Evolutionary conservation across 1,284 basidiomycete species (phyloP).

Genomic region (Ustilago curta): DNA sequence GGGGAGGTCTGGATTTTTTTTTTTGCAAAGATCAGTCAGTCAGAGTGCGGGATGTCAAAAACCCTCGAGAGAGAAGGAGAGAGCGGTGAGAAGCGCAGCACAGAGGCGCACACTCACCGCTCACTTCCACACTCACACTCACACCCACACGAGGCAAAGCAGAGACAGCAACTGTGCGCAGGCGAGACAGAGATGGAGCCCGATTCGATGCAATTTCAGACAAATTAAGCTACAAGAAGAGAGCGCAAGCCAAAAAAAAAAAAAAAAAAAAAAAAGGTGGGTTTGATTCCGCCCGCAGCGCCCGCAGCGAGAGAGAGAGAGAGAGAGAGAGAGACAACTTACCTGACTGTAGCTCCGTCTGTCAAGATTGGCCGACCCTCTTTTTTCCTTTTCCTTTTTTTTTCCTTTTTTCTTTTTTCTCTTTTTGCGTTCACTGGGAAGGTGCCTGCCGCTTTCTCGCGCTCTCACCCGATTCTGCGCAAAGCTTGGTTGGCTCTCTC

Average conservation of each 20-base stretch:
- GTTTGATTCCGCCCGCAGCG: background rate
- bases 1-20: conserved; percentile 4
- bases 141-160: too few relatives aligned
- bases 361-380: conserved; percentile 9
- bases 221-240: background rate
- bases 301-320: background rate
- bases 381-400: too few relatives aligned
- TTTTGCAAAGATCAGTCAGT: background rate
- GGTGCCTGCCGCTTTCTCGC: background rate
- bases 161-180: background rate
- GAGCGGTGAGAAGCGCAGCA: background rate
- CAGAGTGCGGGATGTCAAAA: background rate
- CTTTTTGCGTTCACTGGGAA: background rate
- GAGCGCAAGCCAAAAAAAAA: background rate
- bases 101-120: background rate
- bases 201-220: background rate
- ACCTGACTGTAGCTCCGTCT: conserved; percentile 2
- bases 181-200: background rate
- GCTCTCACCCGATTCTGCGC: conserved; percentile 4
- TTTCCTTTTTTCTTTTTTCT: background rate
- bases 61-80: too few relatives aligned
- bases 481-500: too few relatives aligned
- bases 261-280: background rate
- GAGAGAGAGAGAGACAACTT: background rate
- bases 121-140: background rate